Evolutionary conservation across 208 protist species (phyloP), one percentile per base, ranked within the genome.

Genomic region (Leishmania braziliensis): DNA sequence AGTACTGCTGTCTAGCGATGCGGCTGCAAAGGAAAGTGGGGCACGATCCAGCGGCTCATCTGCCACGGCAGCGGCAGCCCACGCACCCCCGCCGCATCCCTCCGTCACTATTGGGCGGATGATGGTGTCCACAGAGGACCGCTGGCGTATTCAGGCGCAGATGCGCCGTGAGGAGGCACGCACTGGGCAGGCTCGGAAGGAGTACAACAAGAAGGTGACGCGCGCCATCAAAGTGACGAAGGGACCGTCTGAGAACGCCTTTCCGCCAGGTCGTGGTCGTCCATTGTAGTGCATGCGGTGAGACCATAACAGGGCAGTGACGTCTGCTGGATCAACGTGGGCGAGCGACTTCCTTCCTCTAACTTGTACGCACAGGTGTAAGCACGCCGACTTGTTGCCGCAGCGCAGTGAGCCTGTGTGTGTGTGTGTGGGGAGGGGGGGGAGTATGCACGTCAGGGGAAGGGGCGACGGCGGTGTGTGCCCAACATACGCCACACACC

Each of bases 161-260:
- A 95, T 97, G 90, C 94, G 93, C 23, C 90, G 91, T 23, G 94
- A 97, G 84, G 94, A 96, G 85, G 89, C 89, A 18, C 92, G 93
- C 75, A 89, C 80, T 8, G 93, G 92, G 29, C 87, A 88, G 54
- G 86, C 84, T 9, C 86, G 92, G 53, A 95, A 93, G 80, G 92
- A 97, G 80, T 96, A 96, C 91, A 96, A 96, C 86, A 96, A 95
- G 79, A 95, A 95, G 82, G 93, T 96, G n/a, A 95, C 94, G 10
- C 92, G 94, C 56, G 89, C 92, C 36, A 90, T 93, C 65, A 95
- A 92, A 54, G 78, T 88, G 6, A 95, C 92, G 23, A 96, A 94
- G 73, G 94, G 94, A 6, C 94, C 94, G 3, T 86, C 79, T 8
- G 81, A 71, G 10, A 86, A 90, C 53, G 94, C 85, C 69, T 97